phyloP scores from a whole-genome alignment of 768 basidiomycete species.

The Basidioascus undulatus region DNA sequence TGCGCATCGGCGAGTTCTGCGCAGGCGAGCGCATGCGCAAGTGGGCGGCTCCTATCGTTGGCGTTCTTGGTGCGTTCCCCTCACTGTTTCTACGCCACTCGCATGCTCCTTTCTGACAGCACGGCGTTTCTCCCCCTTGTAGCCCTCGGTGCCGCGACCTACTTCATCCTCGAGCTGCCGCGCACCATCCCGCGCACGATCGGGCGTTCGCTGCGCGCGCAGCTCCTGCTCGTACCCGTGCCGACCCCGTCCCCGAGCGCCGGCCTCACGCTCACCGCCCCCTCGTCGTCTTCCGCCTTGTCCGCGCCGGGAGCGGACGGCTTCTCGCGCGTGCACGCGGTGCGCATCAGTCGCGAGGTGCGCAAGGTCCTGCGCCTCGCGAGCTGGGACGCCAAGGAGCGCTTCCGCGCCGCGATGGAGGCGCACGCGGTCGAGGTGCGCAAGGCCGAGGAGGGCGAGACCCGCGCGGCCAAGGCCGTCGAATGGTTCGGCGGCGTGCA shows the following conservation, averaged over 20 bases:
- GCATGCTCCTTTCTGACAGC: too few species aligned
- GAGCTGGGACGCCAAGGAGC: conserved; percentile 67
- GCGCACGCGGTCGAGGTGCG: conserved; percentile 51
- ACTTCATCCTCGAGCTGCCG: conserved; percentile 69
- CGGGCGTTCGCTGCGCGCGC: conserved; percentile 50
- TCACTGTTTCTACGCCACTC: neutral
- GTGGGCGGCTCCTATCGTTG: conserved; percentile 71
- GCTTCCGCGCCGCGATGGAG: conserved; percentile 59
- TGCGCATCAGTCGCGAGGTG: conserved; percentile 55
- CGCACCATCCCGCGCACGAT: conserved; percentile 68
- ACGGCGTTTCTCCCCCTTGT: neutral
- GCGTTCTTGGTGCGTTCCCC: conserved; percentile 27
- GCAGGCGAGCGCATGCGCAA: conserved; percentile 45
- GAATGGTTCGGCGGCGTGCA: conserved; percentile 41
- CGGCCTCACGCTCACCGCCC: neutral
- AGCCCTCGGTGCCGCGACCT: conserved; percentile 44
- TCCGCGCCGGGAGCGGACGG: conserved; percentile 21
- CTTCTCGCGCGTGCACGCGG: conserved; percentile 43
- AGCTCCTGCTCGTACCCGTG: neutral
- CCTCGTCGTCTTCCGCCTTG: neutral
- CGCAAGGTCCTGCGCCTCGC: conserved; percentile 78
- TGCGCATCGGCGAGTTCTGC: conserved; percentile 51
- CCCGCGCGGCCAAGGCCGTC: conserved; percentile 40
- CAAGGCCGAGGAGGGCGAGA: conserved; percentile 29
- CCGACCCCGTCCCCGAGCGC: conserved; percentile 19